Evolutionary conservation across 805 yeast genomes (phyloP).

Genomic region (Saturnispora halmiae): DNA sequence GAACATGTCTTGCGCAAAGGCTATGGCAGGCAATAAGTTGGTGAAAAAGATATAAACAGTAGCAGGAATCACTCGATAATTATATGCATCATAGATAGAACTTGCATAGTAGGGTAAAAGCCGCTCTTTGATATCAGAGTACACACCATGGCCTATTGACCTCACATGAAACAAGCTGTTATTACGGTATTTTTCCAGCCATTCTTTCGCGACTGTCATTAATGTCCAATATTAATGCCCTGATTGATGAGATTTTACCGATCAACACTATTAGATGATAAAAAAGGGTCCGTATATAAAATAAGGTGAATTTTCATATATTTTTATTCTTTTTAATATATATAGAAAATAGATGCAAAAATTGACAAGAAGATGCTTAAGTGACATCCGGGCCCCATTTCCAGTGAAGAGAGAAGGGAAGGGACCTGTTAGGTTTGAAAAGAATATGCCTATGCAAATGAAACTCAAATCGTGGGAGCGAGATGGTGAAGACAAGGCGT

Average conservation of each 20-base stretch:
- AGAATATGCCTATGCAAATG: conserved; percentile 33
- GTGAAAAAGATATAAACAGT: conserved; percentile 80
- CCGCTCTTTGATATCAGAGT: conserved; percentile 41
- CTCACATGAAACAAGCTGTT: conserved; percentile 20
- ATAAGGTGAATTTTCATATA: background rate
- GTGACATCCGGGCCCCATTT: conserved; percentile 23
- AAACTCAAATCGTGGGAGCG: conserved; percentile 57
- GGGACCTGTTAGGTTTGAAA: conserved; percentile 29
- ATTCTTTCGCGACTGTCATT: background rate
- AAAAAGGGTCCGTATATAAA: background rate
- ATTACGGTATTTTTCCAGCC: conserved; percentile 9
- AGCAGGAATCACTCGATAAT: conserved; percentile 83
- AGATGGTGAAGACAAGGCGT: conserved; percentile 51
- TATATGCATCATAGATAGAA: conserved; percentile 76
- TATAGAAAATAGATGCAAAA: background rate
- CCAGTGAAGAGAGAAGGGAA: background rate
- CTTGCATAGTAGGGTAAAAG: conserved; percentile 56
- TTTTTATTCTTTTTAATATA: background rate
- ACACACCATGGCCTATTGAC: conserved; percentile 41
- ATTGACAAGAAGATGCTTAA: background rate
- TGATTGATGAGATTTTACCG: background rate
- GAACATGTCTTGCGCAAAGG: conserved; percentile 96
- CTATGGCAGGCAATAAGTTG: conserved; percentile 84
- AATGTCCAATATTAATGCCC: background rate
- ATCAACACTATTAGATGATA: too few relatives aligned